These are phyloP conservation scores for Vigna hirtella DNA, from an alignment of 306 rosid genomes.

Conservation along the genomic window DNA sequence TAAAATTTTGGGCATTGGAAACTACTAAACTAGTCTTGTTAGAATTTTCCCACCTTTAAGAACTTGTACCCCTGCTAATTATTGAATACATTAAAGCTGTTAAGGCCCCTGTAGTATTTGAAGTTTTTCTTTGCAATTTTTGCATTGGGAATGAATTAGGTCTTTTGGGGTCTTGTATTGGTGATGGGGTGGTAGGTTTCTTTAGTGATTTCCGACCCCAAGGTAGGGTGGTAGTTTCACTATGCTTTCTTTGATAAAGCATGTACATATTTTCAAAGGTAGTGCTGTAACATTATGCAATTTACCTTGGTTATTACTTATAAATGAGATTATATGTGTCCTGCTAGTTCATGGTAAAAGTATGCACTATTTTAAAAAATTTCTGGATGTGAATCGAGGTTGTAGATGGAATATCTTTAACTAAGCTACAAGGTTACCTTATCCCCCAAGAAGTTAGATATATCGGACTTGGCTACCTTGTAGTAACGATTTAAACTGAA, in stretches of 20 bases:
- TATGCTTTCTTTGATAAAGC: neutral
- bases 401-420: neutral
- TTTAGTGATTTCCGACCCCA: neutral
- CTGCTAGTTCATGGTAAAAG: neutral
- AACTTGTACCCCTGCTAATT: constrained; percentile 3
- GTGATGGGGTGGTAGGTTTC: constrained; percentile 27
- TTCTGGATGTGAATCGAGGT: neutral
- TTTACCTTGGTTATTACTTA: constrained; percentile 12
- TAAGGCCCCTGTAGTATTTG: neutral
- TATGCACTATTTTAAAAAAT: neutral
- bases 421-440: neutral
- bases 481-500: neutral
- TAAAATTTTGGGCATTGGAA: constrained; percentile 2
- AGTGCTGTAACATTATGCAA: constrained; percentile 20
- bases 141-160: neutral
- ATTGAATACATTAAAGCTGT: constrained; percentile 9
- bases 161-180: neutral
- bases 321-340: neutral
- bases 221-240: constrained; percentile 25
- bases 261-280: constrained; percentile 2
- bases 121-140: neutral
- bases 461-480: neutral
- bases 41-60: neutral
- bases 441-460: constrained; percentile 6
- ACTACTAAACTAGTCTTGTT: neutral